Evolutionary conservation across 2,329 filamentous ascomycete genomes (phyloP).

Genomic region (Coniochaeta ligniaria): DNA sequence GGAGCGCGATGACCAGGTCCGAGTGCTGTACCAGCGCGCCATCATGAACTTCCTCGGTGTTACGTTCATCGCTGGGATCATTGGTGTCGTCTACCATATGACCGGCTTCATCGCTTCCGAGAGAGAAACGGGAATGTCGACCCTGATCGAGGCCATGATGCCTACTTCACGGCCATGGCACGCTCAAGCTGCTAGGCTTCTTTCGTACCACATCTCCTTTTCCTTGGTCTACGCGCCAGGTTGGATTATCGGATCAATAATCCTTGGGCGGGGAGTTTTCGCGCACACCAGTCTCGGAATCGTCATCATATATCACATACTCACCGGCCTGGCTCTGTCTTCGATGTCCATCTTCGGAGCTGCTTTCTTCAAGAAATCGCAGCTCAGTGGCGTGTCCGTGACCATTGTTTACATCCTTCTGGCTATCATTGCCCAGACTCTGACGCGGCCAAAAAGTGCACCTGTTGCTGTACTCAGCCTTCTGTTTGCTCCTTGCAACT

Average conservation of each 20-base stretch:
- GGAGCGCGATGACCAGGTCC: constrained; percentile 59
- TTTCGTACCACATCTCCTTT: constrained; percentile 76
- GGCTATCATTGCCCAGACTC: constrained; percentile 74
- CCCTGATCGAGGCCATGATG: constrained; percentile 88
- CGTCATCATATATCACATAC: constrained; percentile 65
- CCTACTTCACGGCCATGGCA: constrained; percentile 68
- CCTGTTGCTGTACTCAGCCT: constrained; percentile 64
- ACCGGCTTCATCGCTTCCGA: constrained; percentile 82
- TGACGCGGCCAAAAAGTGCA: constrained; percentile 53
- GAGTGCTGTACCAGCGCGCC: constrained; percentile 61
- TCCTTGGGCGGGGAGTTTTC: constrained; percentile 59
- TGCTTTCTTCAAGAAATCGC: constrained; percentile 78
- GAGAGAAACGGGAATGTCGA: constrained; percentile 79
- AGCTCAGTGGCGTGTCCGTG: constrained; percentile 77
- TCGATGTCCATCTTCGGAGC: constrained; percentile 78
- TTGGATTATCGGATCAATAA: constrained; percentile 70
- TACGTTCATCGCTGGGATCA: constrained; percentile 70
- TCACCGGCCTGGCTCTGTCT: constrained; percentile 68
- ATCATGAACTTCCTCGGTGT: constrained; percentile 73
- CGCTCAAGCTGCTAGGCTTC: constrained; percentile 67
- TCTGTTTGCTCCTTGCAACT: constrained; percentile 82
- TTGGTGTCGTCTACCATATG: constrained; percentile 80
- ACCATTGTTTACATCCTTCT: constrained; percentile 68
- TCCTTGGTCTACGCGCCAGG: constrained; percentile 72
- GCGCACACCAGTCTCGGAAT: constrained; percentile 55